Conservation (phyloP, 257 asterid species). For the Fraxinus excelsior region DNA sequence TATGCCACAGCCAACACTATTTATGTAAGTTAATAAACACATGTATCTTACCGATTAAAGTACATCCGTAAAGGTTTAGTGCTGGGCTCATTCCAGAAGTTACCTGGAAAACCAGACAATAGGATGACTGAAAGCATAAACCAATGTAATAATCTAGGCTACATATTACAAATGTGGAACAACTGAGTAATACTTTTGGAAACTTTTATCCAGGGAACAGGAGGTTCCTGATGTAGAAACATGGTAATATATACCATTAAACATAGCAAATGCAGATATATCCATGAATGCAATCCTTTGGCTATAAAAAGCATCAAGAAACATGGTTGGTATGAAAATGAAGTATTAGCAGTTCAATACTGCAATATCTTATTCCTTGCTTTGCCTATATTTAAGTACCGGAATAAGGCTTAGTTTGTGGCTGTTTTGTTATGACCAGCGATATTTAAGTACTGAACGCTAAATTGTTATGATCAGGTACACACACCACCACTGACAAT, state of each 20-base stretch:
- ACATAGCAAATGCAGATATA: not conserved
- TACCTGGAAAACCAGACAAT: slow-evolving; percentile 48
- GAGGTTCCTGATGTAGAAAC: not conserved
- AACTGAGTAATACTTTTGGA: not conserved
- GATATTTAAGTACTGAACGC: not conserved
- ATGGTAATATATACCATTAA: not conserved
- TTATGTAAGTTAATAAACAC: not conserved
- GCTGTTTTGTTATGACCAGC: not conserved
- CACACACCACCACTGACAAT: no score
- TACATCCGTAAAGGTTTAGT: slow-evolving; percentile 77
- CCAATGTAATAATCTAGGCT: slow-evolving; percentile 10
- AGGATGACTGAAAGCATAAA: slow-evolving; percentile 4
- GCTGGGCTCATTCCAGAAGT: slow-evolving; percentile 94
- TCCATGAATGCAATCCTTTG: slow-evolving; percentile 12
- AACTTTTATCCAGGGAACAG: not conserved
- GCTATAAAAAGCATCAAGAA: not conserved
- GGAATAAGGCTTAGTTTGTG: not conserved
- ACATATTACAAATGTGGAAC: not conserved
- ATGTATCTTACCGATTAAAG: slow-evolving; percentile 62
- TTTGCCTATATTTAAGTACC: not conserved
- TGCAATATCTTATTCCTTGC: slow-evolving; percentile 1
- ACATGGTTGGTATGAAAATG: not conserved
- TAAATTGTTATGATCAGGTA: no score
- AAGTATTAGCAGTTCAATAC: not conserved
- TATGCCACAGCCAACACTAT: not conserved